Evolutionary conservation across 768 basidiomycete genomes (phyloP).

Genomic region (Tylopilus balloui): DNA sequence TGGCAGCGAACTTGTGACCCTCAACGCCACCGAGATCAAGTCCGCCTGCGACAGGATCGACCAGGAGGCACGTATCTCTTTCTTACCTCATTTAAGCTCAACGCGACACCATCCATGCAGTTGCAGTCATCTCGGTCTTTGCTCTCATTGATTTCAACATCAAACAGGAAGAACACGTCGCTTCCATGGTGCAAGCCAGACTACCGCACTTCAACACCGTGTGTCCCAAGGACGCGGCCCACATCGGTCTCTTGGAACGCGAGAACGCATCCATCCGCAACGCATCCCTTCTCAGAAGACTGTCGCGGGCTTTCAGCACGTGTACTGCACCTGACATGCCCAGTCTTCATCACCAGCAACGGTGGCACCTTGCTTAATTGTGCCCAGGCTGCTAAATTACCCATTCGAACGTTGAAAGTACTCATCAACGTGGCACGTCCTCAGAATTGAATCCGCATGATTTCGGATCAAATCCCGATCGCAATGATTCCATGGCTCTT

Average conservation of each 20-base stretch:
- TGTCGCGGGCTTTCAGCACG: slow-evolving; percentile 48
- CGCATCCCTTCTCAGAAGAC: slow-evolving; percentile 55
- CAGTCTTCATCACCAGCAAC: slow-evolving; percentile 57
- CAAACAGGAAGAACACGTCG: slow-evolving; percentile 46
- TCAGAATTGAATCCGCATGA: slow-evolving; percentile 7
- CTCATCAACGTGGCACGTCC: slow-evolving; percentile 26
- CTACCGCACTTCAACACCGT: slow-evolving; percentile 44
- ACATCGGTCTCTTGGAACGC: slow-evolving; percentile 56
- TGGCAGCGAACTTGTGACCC: slow-evolving; percentile 39
- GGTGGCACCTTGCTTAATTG: slow-evolving; percentile 53
- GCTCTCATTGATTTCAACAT: slow-evolving; percentile 43
- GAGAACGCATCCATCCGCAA: slow-evolving; percentile 70
- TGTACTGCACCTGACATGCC: slow-evolving; percentile 43
- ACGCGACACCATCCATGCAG: slow-evolving; percentile 18
- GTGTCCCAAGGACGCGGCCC: slow-evolving; percentile 53
- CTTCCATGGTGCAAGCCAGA: slow-evolving; percentile 38
- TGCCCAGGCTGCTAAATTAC: slow-evolving; percentile 47
- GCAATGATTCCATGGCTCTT: slow-evolving; percentile 28
- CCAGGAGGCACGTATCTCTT: slow-evolving; percentile 19
- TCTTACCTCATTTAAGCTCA: neutral
- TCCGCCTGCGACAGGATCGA: slow-evolving; percentile 41
- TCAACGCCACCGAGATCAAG: slow-evolving; percentile 43
- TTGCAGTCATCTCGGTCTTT: slow-evolving; percentile 48
- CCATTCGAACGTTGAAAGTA: slow-evolving; percentile 52
- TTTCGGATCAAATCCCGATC: slow-evolving; percentile 10